Evolutionary conservation across 1,284 basidiomycete genomes (phyloP), one percentile per base, ranked within the genome.

Genomic region (Malassezia arunalokei): DNA sequence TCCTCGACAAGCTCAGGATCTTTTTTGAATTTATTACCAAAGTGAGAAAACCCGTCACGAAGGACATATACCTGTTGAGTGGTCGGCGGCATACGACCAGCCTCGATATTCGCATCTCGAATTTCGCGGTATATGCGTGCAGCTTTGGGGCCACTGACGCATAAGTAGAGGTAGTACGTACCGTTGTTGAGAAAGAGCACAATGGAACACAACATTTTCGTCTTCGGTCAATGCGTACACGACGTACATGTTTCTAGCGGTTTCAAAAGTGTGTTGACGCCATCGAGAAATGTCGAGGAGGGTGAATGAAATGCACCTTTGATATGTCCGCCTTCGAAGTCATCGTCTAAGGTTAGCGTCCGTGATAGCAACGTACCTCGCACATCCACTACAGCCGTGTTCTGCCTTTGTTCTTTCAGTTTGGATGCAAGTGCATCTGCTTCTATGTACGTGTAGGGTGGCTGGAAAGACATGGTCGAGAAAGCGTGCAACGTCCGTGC

Each of bases 281-380:
- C 46, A 17, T 66, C 58, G 0, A 46, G 30, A 12, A 73, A 65
- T 0, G 43, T 47, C 1, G 66, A 57, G 0, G 62, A 64, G 0
- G 74, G 73, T 7, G 65, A 57, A 35, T 69, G 65, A 17, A 56
- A 51, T 0, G 66, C 66, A 2, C 66, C 66, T 6, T 63, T 54
- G 40, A 75, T 73, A 58, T 75, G 66, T 5, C 74, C 74, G 7
- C 74, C 74, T 12, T 59, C 64, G 28, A 64, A 74, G 45, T 75
- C 73, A 41, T 74, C 72, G 44, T 75, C 73, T 62, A 3, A 5
- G 37, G 20, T 24, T 2, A 24, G 17, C 6, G 32, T 12, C 28
- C 3, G 28, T 17, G 5, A 11, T 30, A 6, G 20, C 8, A n/a
- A 14, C 6, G 46, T 41, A 65, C 63, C 63, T 47, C 68, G 60